Percentiles rank a stretch among this genome's conserved stretches.
Evolutionary conservation across 768 basidiomycete genomes (phyloP).

Genomic region (Russula lepida): DNA sequence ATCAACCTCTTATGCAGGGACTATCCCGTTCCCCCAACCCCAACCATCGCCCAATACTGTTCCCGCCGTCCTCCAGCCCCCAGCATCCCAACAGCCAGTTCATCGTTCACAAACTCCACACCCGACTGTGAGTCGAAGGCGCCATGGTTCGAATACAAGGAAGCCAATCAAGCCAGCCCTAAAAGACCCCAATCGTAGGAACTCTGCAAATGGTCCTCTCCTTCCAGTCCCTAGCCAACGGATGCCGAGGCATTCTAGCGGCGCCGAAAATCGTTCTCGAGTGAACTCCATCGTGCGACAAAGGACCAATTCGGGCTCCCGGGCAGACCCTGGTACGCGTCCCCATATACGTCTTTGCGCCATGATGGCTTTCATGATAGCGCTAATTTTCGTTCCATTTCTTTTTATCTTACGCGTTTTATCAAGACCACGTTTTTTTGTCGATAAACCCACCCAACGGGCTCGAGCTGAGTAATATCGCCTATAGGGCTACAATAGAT

Average conservation of each 20-base stretch:
- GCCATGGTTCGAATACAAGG: conserved; percentile 24
- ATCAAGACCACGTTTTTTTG: conserved; percentile 65
- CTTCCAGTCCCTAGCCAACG: conserved; percentile 25
- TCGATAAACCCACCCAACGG: conserved; percentile 60
- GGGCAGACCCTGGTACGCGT: conserved; percentile 25
- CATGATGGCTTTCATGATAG: conserved; percentile 1
- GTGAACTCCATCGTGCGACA: conserved; percentile 28
- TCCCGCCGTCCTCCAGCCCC: conserved; percentile 5
- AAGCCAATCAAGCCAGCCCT: conserved; percentile 47
- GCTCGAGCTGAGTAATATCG: conserved; percentile 39
- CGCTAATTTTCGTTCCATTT: not conserved
- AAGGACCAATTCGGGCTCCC: conserved; percentile 30
- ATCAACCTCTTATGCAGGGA: conserved; percentile 3
- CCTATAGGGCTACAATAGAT: conserved; percentile 46
- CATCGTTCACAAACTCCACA: conserved; percentile 24
- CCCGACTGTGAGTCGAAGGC: conserved; percentile 27
- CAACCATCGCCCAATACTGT: conserved; percentile 11
- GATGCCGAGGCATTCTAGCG: conserved; percentile 37
- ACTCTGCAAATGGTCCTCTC: conserved; percentile 10
- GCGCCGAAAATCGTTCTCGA: conserved; percentile 23
- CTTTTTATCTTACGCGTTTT: not conserved
- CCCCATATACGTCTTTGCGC: not conserved
- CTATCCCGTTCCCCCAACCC: conserved; percentile 13
- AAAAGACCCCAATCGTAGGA: conserved; percentile 34
- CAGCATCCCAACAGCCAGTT: not conserved